Conservation (phyloP, 352 stramenopile species). For the Globisporangium megalacanthum region DNA sequence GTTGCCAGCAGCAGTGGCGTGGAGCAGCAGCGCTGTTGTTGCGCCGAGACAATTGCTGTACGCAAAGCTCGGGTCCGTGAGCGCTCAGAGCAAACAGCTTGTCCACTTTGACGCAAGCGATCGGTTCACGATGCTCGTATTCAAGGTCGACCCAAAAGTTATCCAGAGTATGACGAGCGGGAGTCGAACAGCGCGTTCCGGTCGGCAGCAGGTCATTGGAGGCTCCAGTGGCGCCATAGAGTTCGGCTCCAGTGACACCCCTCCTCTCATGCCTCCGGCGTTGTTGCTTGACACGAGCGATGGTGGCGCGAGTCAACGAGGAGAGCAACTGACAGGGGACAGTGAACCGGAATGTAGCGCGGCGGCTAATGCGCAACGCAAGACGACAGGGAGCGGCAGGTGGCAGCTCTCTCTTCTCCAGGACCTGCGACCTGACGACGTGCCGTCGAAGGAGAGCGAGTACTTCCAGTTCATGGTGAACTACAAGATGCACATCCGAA, state of each 20-base stretch:
- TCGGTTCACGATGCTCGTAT: conserved; percentile 41
- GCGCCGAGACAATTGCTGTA: conserved; percentile 36
- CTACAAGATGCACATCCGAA: conserved; percentile 45
- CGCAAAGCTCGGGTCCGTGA: too few relatives aligned
- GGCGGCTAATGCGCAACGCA: too few relatives aligned
- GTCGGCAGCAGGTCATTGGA: too few relatives aligned
- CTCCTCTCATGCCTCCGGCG: too few relatives aligned
- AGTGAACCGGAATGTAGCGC: too few relatives aligned
- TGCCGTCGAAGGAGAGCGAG: conserved; percentile 40
- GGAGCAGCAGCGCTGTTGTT: not conserved
- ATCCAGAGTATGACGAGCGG: not conserved
- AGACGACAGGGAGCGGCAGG: conserved; percentile 6
- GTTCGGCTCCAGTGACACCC: not conserved
- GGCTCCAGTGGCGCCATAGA: not conserved
- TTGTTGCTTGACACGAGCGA: too few relatives aligned
- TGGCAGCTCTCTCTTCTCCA: conserved; percentile 39
- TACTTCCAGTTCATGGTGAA: conserved; percentile 56
- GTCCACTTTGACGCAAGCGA: conserved; percentile 34
- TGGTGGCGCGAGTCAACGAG: too few relatives aligned
- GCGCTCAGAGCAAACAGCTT: conserved; percentile 21
- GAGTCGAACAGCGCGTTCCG: too few relatives aligned
- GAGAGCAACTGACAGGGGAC: too few relatives aligned
- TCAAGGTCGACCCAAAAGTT: conserved; percentile 29
- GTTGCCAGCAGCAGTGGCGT: not conserved
- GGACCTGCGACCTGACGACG: conserved; percentile 20